Conservation (phyloP, 441 rosid genomes). For the Codiaeum variegatum region DNA sequence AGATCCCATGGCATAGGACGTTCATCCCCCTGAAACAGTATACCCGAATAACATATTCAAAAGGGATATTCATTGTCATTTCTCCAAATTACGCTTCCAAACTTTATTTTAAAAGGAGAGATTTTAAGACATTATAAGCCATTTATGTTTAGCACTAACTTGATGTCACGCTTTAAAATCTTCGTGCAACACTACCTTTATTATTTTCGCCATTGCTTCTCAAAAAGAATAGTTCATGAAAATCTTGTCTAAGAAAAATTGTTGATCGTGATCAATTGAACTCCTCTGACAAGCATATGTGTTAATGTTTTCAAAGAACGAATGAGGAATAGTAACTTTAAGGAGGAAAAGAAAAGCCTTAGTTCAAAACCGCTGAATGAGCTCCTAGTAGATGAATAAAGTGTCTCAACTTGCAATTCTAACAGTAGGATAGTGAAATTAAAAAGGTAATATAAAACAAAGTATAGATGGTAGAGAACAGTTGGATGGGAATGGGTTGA, state of each 20-base stretch:
- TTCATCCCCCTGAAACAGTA: constrained; percentile 56
- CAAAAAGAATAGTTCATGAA: not conserved
- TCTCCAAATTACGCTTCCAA: not conserved
- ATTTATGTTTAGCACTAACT: not conserved
- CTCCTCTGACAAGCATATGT: not conserved
- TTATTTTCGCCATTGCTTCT: not conserved
- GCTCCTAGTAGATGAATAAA: not conserved
- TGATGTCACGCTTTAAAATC: not conserved
- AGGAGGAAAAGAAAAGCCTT: not conserved
- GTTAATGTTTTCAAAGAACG: not conserved
- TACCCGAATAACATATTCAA: constrained; percentile 3
- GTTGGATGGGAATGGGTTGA: not conserved
- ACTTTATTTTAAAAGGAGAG: not conserved
- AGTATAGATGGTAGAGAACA: not conserved
- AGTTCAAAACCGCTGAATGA: not conserved
- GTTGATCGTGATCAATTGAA: not conserved
- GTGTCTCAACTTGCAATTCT: not conserved
- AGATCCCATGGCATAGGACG: constrained; percentile 34
- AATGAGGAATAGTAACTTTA: not conserved
- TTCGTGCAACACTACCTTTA: not conserved
- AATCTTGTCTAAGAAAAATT: not conserved
- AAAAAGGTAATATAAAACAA: not conserved
- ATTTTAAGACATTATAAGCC: not conserved
- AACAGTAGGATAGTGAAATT: not conserved
- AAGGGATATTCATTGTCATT: not conserved